A percentile compares a stretch with the other conserved stretches of the same genome.
Evolutionary conservation across 2,329 filamentous ascomycete genomes (phyloP).

Genomic region (Lasiodiplodia gonubiensis): DNA sequence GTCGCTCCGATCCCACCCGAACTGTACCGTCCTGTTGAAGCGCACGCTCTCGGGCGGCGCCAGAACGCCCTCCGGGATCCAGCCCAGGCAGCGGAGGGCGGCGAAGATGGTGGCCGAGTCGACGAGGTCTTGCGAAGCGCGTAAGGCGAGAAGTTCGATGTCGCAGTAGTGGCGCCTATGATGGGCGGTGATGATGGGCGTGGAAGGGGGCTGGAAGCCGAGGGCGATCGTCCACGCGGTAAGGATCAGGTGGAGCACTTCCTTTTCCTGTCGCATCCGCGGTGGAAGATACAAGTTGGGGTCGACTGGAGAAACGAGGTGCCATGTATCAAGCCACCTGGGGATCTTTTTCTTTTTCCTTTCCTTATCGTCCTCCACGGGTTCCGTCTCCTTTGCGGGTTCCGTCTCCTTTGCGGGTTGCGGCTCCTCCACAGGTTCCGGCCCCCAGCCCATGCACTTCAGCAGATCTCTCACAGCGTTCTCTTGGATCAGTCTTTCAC

Average conservation of each 20-base stretch:
- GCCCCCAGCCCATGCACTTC: not conserved
- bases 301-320: not conserved
- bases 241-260: constrained; percentile 30
- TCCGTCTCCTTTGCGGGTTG: too few species aligned
- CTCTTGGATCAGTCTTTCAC: too few species aligned
- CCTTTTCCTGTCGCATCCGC: not conserved
- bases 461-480: too few species aligned
- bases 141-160: not conserved
- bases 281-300: not conserved
- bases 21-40: not conserved
- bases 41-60: not conserved
- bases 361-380: not conserved
- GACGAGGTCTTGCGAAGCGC: constrained; percentile 20
- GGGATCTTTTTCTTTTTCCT: too few species aligned
- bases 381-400: too few species aligned
- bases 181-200: not conserved
- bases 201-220: constrained; percentile 14
- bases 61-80: constrained; percentile 1
- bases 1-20: too few species aligned
- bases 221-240: constrained; percentile 34
- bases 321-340: not conserved
- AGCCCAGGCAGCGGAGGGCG: constrained; percentile 30
- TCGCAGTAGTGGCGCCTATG: constrained; percentile 20
- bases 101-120: constrained; percentile 34
- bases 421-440: not conserved